Conservation (phyloP, 208 protist genomes). For the Blastocrithidia nonstop region DNA sequence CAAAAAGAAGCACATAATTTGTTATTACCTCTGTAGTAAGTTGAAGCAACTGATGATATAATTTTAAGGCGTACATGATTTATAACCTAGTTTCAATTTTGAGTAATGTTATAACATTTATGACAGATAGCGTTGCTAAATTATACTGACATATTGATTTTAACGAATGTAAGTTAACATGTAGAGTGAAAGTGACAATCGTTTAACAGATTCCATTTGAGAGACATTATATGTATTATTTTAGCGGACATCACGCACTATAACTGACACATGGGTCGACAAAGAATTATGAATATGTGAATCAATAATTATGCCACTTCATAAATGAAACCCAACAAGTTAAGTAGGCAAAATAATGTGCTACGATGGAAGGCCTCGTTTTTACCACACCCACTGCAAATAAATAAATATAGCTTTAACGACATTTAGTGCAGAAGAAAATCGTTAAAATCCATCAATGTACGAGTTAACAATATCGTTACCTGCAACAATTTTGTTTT, state of each 20-base stretch:
- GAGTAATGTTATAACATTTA: conserved; percentile 21
- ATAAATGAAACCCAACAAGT: conserved; percentile 37
- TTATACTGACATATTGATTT: conserved; percentile 24
- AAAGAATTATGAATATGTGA: conserved; percentile 14
- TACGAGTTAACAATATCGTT: conserved; percentile 24
- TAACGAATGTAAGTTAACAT: conserved; percentile 35
- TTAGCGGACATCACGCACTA: conserved; percentile 18
- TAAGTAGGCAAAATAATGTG: conserved; percentile 61
- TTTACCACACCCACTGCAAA: conserved; percentile 71
- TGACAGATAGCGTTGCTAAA: conserved; percentile 44
- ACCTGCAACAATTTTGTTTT: conserved; percentile 11
- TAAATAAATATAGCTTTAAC: conserved; percentile 63
- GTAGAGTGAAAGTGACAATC: conserved; percentile 39
- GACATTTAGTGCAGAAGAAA: conserved; percentile 41
- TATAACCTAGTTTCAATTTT: conserved; percentile 14
- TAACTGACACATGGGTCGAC: conserved; percentile 19
- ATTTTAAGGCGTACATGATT: conserved; percentile 12
- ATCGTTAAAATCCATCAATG: conserved; percentile 45
- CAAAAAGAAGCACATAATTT: too few relatives aligned
- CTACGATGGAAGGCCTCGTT: conserved; percentile 41
- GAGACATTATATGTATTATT: conserved; percentile 12
- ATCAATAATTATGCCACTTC: too few relatives aligned
- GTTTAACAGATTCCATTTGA: conserved; percentile 38
- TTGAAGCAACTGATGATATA: conserved; percentile 24
- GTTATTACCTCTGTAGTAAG: conserved; percentile 24